Conservation (phyloP, 495 filamentous ascomycete genomes). For the Pyrenula aspistea region DNA sequence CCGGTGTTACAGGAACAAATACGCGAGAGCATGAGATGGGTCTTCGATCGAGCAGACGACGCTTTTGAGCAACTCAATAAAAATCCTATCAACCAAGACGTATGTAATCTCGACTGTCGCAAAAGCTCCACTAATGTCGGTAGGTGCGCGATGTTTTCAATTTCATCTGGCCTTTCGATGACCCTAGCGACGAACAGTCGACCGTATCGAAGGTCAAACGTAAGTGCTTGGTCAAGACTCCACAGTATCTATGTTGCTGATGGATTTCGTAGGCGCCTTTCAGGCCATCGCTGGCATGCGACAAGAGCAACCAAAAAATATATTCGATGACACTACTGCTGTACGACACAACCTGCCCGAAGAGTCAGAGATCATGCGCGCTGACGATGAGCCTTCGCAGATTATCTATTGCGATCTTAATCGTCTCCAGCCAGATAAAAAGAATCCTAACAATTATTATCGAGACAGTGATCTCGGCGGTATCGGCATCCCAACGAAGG, state of each 20-base stretch:
- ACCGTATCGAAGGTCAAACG: background rate
- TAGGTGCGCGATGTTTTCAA: no score
- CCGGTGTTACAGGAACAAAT: background rate
- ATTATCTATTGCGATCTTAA: background rate
- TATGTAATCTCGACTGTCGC: no score
- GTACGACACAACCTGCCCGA: background rate
- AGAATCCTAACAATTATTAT: background rate
- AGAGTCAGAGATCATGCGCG: background rate
- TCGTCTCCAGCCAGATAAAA: background rate
- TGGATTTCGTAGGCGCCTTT: background rate
- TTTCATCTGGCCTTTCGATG: no score
- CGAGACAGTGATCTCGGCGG: background rate
- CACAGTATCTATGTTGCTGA: no score
- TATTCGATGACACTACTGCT: background rate
- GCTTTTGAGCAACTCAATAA: background rate
- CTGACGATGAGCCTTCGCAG: background rate
- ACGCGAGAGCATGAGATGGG: background rate
- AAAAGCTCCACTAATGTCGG: no score
- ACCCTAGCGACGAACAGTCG: background rate
- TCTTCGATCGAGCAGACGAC: background rate
- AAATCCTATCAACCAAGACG: background rate
- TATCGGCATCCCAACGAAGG: no score
- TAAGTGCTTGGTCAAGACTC: no score
- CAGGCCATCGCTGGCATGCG: background rate
- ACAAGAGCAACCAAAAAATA: background rate